Conservation (phyloP, 2,329 filamentous ascomycete species). For the Cercospora brassicicola region DNA sequence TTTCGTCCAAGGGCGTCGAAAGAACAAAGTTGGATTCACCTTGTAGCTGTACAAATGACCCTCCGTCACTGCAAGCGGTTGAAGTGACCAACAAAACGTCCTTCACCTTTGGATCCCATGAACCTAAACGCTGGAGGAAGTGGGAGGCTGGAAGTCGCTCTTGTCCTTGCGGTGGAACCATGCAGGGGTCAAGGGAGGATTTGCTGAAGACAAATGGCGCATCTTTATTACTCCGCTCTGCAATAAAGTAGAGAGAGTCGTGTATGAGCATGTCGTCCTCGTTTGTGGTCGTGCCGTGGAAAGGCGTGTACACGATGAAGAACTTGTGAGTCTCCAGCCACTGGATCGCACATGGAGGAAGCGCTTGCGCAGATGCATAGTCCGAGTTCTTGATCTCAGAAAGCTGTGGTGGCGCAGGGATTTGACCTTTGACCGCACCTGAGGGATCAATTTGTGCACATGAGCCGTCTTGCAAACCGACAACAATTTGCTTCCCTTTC, state of each 20-base stretch:
- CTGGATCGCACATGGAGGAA: conserved; percentile 57
- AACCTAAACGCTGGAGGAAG: conserved; percentile 71
- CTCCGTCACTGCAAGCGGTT: conserved; percentile 75
- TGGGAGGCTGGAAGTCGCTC: conserved; percentile 65
- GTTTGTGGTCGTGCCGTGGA: conserved; percentile 20
- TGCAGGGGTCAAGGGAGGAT: conserved; percentile 67
- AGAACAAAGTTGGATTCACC: background rate
- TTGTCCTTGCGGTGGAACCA: conserved; percentile 61
- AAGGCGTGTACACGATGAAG: conserved; percentile 73
- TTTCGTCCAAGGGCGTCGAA: conserved; percentile 65
- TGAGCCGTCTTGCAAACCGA: conserved; percentile 77
- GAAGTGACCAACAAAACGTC: conserved; percentile 82
- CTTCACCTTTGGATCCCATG: conserved; percentile 76
- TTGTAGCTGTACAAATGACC: conserved; percentile 60
- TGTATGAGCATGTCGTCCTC: conserved; percentile 33
- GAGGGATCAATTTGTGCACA: conserved; percentile 80
- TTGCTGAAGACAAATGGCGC: conserved; percentile 70
- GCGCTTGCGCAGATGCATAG: conserved; percentile 18
- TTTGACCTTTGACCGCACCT: conserved; percentile 72
- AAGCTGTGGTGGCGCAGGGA: conserved; percentile 73
- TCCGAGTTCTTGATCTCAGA: conserved; percentile 46
- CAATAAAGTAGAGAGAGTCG: conserved; percentile 74
- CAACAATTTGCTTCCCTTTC: conserved; percentile 88
- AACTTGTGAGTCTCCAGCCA: conserved; percentile 75
- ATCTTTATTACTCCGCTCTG: conserved; percentile 64